Evolutionary conservation across 1,284 basidiomycete species (phyloP), one percentile per base, ranked within the genome.

Genomic region (Pisolithus thermaeus): DNA sequence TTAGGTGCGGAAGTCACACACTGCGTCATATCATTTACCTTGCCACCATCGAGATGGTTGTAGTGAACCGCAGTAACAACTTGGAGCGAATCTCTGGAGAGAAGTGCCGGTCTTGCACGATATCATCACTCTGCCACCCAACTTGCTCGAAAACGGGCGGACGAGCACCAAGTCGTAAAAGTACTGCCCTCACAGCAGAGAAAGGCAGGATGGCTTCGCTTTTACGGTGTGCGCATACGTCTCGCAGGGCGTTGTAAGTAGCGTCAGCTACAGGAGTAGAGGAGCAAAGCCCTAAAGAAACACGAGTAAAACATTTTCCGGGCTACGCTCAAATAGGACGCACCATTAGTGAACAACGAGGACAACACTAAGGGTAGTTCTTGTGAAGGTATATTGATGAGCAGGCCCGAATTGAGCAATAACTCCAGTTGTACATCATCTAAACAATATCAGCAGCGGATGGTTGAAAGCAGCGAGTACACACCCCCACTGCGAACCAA

Each of bases 331-430:
- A 27, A 48, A 41, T 40, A 40, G 14, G 49, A 38, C 69, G 37
- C 59, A 79, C 80, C 74, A 45, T 75, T 60, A 50, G 68, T 52
- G 53, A 69, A 73, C 5, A 81, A 54, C 56, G 68, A 73, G 25
- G 64, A 58, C 28, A 74, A 57, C n/a, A 72, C 58, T 18, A 58
- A 58, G 7, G 61, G 41, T 50, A 70, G 45, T 45, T 69, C 54
- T 30, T 60, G 56, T 27, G 61, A 36, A 14, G 67, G 58, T 30
- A 71, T 51, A 48, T 49, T 60, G 28, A 58, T 56, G 47, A 78
- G 61, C 30, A 66, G 56, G 46, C 76, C 73, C 45, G 70, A 68
- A 36, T 70, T 62, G 5, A 84, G 59, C n/a, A 79, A 52, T 22
- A 74, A 54, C 7, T 62, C 59, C n/a, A 74, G 61, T 46, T 67